Evolutionary conservation across 108 stramenopile genomes (phyloP), one percentile per base, ranked within the genome.

Genomic region (Thalassiosira profunda): DNA sequence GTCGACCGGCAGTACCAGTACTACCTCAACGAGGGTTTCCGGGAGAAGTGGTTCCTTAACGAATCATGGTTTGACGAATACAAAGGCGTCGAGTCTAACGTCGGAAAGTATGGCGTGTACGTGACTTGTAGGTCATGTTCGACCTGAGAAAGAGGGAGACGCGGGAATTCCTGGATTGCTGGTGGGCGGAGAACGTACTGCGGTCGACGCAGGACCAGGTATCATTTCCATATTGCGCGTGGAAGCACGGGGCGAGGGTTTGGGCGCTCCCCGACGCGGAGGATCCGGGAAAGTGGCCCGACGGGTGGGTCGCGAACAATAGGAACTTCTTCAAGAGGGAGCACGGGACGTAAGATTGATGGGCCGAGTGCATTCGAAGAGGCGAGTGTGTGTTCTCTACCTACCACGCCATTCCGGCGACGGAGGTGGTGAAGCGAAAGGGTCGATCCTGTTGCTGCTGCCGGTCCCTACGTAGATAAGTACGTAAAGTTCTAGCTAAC

Each of bases 41-140:
- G 29, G 29, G 48, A 49, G 29, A 11, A 28, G 12, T 49, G 48
- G 48, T 49, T 49, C 10, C 15, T 12, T 6, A 49, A 49, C 7
- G 2, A 12, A 4, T 28, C 48, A 2, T 49, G 48, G 48, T 49
- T 49, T 18, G 29, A 49, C 18, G 48, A 49, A 49, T 49, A 12
- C 17, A 49, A 17, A 28, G 48, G 48, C 12, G 2, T 49, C 10
- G 48, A 49, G 29, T 25, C 15, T 2, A 49, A 49, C 29, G 2
- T 5, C 8, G 10, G 5, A 5, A 4, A 11, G 10, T 49, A 49
- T 49, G 48, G 48, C 12, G 12, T 49, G 18, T 49, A 49, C 29
- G 17, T 49, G 26, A 49, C 48, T 28, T 49, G 48, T 18, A 49
- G 48, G 48, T 49, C 48, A 49, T 49, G 48, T 49, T 49, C 29